Conservation (phyloP, 495 filamentous ascomycete genomes). For the Jackrogersella multiformis region DNA sequence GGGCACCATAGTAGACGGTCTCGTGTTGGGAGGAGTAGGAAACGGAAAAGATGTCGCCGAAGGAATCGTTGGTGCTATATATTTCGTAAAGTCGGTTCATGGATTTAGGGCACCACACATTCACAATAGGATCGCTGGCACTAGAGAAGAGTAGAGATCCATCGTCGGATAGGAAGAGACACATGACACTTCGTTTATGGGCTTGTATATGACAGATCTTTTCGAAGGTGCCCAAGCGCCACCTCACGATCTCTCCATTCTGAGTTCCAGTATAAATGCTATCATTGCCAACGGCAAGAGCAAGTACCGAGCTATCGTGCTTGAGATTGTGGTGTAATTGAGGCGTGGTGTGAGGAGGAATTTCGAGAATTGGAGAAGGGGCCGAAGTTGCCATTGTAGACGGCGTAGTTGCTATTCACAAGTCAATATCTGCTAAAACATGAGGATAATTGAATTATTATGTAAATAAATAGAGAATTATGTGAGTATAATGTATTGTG, state of each 20-base stretch:
- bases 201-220: conserved; percentile 78
- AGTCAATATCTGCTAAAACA: conserved; percentile 18
- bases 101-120: conserved; percentile 68
- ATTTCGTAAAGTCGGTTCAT: conserved; percentile 77
- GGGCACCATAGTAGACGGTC: conserved; percentile 90
- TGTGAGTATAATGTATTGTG: too few species aligned
- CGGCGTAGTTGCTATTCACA: conserved; percentile 27
- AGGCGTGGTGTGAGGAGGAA: conserved; percentile 56
- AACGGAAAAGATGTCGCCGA: conserved; percentile 94
- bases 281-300: conserved; percentile 69
- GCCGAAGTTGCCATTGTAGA: conserved; percentile 34
- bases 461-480: not conserved
- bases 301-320: conserved; percentile 76
- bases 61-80: conserved; percentile 86
- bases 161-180: conserved; percentile 80
- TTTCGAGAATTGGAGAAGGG: conserved; percentile 45
- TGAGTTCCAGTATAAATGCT: conserved; percentile 89
- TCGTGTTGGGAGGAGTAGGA: conserved; percentile 80
- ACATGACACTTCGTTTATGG: conserved; percentile 89
- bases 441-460: not conserved
- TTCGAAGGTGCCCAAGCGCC: conserved; percentile 87
- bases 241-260: conserved; percentile 89
- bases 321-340: conserved; percentile 72
- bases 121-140: conserved; percentile 92
- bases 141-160: conserved; percentile 84